Evolutionary conservation across 768 basidiomycete species (phyloP).

Genomic region (Serendipita sp.): DNA sequence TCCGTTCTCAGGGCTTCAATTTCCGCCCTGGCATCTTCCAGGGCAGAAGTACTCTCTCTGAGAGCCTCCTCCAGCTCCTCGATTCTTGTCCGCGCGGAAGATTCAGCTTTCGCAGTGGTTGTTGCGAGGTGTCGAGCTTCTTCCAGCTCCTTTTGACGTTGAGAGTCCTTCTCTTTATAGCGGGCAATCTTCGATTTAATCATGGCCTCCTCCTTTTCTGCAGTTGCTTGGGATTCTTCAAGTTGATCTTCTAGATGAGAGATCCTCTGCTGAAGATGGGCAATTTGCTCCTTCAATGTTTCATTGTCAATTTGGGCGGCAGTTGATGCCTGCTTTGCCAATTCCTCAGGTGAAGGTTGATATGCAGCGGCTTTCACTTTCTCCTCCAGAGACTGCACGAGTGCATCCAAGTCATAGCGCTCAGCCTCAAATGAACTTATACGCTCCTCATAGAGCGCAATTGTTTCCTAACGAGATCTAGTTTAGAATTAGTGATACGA

Average conservation of each 20-base stretch:
- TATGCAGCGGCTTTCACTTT: conserved; percentile 22
- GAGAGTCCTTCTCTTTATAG: conserved; percentile 57
- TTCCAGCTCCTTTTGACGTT: conserved; percentile 50
- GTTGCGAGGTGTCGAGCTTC: conserved; percentile 53
- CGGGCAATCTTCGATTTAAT: conserved; percentile 47
- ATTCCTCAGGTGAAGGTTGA: conserved; percentile 21
- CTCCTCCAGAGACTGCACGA: conserved; percentile 41
- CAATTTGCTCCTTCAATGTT: conserved; percentile 74
- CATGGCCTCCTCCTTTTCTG: conserved; percentile 57
- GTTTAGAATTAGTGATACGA: conserved; percentile 5
- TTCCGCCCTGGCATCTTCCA: conserved; percentile 82
- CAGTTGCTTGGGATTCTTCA: conserved; percentile 23
- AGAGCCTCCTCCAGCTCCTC: conserved; percentile 85
- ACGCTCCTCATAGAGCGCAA: conserved; percentile 85
- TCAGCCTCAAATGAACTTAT: conserved; percentile 51
- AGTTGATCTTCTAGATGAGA: conserved; percentile 64
- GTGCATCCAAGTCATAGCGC: conserved; percentile 64
- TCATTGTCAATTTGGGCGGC: conserved; percentile 93
- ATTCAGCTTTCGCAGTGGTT: conserved; percentile 44
- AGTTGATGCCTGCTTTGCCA: conserved; percentile 33
- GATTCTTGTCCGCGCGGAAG: conserved; percentile 41
- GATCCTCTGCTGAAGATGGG: conserved; percentile 68
- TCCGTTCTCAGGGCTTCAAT: conserved; percentile 67
- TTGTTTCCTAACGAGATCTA: conserved; percentile 53
- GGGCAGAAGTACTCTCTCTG: conserved; percentile 66